Conservation (phyloP, 305 asterid genomes). For the Fraxinus latifolia region DNA sequence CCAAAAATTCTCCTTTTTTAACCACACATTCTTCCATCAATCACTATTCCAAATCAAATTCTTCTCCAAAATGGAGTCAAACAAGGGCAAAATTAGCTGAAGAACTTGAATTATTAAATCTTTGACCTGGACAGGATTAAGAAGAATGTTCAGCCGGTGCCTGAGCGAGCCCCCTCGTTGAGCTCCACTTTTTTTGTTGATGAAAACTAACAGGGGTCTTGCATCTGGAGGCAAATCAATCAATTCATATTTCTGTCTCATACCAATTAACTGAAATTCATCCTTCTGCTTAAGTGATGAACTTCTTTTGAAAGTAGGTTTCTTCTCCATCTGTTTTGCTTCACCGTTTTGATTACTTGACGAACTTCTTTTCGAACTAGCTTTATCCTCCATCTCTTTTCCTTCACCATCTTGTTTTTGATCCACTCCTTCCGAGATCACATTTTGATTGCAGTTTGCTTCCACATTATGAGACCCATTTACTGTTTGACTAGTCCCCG, state of each 20-base stretch:
- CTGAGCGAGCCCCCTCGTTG: slow-evolving; percentile 81
- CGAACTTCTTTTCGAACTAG: slow-evolving; percentile 61
- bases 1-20: too few species aligned
- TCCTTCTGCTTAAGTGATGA: slow-evolving; percentile 62
- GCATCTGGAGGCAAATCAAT: slow-evolving; percentile 87
- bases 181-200: slow-evolving; percentile 97
- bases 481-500: slow-evolving; percentile 39
- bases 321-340: slow-evolving; percentile 45
- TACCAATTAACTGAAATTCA: slow-evolving; percentile 44
- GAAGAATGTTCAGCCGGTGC: slow-evolving; percentile 73
- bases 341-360: slow-evolving; percentile 56
- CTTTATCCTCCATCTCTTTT: slow-evolving; percentile 45
- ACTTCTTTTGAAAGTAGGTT: slow-evolving; percentile 60
- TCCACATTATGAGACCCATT: slow-evolving; percentile 52
- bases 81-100: slow-evolving; percentile 4
- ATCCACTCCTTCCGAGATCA: slow-evolving; percentile 42
- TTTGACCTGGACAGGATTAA: slow-evolving; percentile 92
- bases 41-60: too few species aligned
- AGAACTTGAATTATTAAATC: slow-evolving; percentile 14
- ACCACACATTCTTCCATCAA: too few species aligned
- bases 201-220: slow-evolving; percentile 80
- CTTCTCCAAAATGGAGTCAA: too few species aligned
- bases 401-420: slow-evolving; percentile 43
- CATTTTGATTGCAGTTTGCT: slow-evolving; percentile 46
- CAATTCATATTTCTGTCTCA: slow-evolving; percentile 73